Conservation (phyloP, 352 stramenopile genomes). For the Pythium grandisporangium region DNA sequence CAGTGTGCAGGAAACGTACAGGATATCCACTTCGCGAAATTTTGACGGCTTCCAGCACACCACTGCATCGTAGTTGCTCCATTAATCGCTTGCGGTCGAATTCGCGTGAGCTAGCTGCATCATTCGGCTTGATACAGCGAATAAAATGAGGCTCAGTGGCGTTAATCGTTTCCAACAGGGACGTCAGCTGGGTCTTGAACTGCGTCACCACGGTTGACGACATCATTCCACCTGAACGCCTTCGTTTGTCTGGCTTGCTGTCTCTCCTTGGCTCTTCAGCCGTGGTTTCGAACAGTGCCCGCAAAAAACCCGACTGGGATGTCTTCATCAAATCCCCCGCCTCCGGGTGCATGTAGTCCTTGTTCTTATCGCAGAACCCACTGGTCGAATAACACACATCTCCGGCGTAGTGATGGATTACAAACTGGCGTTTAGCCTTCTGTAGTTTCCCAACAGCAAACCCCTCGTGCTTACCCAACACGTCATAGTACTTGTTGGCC, state of each 20-base stretch:
- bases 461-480: slow-evolving; percentile 41
- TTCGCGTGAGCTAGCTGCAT: slow-evolving; percentile 36
- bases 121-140: slow-evolving; percentile 87
- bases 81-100: slow-evolving; percentile 66
- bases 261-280: slow-evolving; percentile 16
- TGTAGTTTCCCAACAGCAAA: slow-evolving; percentile 71
- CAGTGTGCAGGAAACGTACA: slow-evolving; percentile 91
- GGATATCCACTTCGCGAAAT: slow-evolving; percentile 87
- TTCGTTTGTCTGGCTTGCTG: slow-evolving; percentile 17
- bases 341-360: slow-evolving; percentile 82
- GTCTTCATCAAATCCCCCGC: slow-evolving; percentile 63
- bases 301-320: slow-evolving; percentile 56
- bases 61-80: slow-evolving; percentile 82
- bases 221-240: slow-evolving; percentile 70
- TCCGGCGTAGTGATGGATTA: slow-evolving; percentile 83
- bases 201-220: slow-evolving; percentile 83
- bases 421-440: slow-evolving; percentile 73
- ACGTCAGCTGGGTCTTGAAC: slow-evolving; percentile 91
- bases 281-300: slow-evolving; percentile 46
- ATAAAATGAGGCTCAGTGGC: slow-evolving; percentile 91
- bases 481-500: slow-evolving; percentile 78
- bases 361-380: slow-evolving; percentile 87
- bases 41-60: slow-evolving; percentile 83
- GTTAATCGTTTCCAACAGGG: slow-evolving; percentile 92
- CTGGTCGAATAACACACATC: slow-evolving; percentile 72